phyloP scores from a whole-genome alignment of 2,329 filamentous ascomycete species.

The Monilinia laxa region DNA sequence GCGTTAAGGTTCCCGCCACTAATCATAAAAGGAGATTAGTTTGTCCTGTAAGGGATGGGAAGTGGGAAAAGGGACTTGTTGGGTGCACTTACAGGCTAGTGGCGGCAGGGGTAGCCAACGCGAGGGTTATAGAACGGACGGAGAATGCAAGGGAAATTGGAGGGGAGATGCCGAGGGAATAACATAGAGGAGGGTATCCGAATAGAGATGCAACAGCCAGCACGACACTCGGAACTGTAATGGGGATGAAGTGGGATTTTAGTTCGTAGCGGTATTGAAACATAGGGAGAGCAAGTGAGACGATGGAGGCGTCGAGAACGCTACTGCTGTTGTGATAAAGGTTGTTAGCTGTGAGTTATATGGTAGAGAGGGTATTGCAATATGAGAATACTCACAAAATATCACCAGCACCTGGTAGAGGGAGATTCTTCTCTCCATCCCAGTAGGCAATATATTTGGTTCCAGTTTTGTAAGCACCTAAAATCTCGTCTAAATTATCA shows the following conservation, averaged over 20 bases:
- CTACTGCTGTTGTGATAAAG: constrained; percentile 39
- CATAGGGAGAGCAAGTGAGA: constrained; percentile 60
- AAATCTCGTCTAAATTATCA: constrained; percentile 44
- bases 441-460: constrained; percentile 55
- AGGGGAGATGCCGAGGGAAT: constrained; percentile 54
- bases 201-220: constrained; percentile 56
- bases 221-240: constrained; percentile 53
- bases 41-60: background rate
- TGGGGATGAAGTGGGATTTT: constrained; percentile 51
- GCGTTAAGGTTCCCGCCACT: constrained; percentile 43
- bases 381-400: constrained; percentile 43
- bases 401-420: constrained; percentile 55
- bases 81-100: constrained; percentile 54
- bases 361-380: background rate
- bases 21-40: background rate
- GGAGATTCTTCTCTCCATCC: constrained; percentile 40
- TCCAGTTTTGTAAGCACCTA: constrained; percentile 52
- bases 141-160: constrained; percentile 55
- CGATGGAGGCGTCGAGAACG: constrained; percentile 57
- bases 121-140: constrained; percentile 57
- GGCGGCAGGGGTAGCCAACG: constrained; percentile 57
- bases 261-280: constrained; percentile 59
- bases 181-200: constrained; percentile 56
- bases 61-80: too few relatives aligned
- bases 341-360: background rate